Base-by-base conservation (phyloP, 257 asterid genomes). In the Ilex asprella region DNA sequence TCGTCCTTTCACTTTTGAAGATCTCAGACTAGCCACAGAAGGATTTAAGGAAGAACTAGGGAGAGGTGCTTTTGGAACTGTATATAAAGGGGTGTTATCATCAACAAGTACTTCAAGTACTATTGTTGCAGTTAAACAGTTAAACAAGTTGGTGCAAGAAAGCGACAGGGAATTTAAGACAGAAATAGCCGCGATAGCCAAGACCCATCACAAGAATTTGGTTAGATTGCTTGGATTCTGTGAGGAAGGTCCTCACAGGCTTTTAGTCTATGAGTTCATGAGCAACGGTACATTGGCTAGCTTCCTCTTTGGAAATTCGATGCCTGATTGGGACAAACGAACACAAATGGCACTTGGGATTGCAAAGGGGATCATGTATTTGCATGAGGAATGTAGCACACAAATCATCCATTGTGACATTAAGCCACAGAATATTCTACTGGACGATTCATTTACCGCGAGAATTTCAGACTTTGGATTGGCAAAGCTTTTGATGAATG, bases 351-450 rank as follows among this genome's bases (percentile, higher is more conserved):
- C 55, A 12, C 7, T 50, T 12, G 55, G 55, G 55, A 50, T 50
- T 50, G 55, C 55, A 50, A 50, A 14, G 13, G 55, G 55, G 21
- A 9, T 50, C 21, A 4, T 50, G 2, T 50, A 50, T 14, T 14
- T 50, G 21, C 55, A 50, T n/a, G 55, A 50, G 55, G 55, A 50
- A n/a, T 50, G 55, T 50, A n/a, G 55, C 55, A 50, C 13, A 9
- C 55, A 50, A 2, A 50, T 50, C 55, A 50, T 50, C 16, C 55
- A 50, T 14, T 50, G 55, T n/a, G 55, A 50, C 16, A 50, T 50
- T 6, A 50, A 50, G 2, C 55, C 55, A 5, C 55, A 50, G 2
- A 50, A 50, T n/a, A 50, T 50, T 6, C 55, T 50, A 6, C 55
- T 50, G 13, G 55, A 50, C 13, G 55, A 50, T 10, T 50, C 8